Evolutionary conservation across 148 eudicot genomes (phyloP), one percentile per base, ranked within the genome.

Genomic region (Drosera capensis): DNA sequence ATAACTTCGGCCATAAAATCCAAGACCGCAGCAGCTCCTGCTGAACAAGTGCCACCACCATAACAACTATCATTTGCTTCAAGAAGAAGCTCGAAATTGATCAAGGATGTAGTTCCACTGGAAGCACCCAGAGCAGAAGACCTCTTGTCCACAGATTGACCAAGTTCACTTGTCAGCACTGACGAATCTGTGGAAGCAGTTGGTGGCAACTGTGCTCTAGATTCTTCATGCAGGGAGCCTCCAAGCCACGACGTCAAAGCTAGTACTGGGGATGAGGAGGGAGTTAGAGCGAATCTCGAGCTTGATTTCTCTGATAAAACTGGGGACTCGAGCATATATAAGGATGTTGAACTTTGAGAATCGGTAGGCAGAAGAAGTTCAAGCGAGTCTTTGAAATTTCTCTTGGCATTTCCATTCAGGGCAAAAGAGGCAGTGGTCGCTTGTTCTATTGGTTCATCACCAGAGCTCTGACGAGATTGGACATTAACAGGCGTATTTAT

Each of bases 41-140:
- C 95, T 55, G 82, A 74, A 65, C 94, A 85, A 8, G 99, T 88
- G 50, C 99, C 99, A 40, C 95, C 90, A 9, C 83, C 94, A 65
- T 85, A 92, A 39, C 99, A 88, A 58, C 74, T 66, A 64, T 85
- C 88, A 70, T 92, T 90, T 23, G 81, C 67, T 55, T 85, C 85
- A 46, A 92, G 78, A 47, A 92, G 72, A 23, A 85, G 73, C 51
- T 72, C 68, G 39, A 77, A 58, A 57, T 68, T 69, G 43, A 85
- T 70, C 19, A 55, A 64, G 64, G 71, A 59, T 28, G 69, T 36
- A 51, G 48, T 72, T 59, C 78, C 67, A 23, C 58, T 40, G 52
- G 50, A 38, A 52, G 72, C 44, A 45, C 67, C 73, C 55, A 64
- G 82, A 57, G 74, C 60, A 51, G 24, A 46, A 37, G 71, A 63